These are phyloP conservation scores for Aegle marmelos DNA, from an alignment of 345 rosid species.

Conservation along the genomic window DNA sequence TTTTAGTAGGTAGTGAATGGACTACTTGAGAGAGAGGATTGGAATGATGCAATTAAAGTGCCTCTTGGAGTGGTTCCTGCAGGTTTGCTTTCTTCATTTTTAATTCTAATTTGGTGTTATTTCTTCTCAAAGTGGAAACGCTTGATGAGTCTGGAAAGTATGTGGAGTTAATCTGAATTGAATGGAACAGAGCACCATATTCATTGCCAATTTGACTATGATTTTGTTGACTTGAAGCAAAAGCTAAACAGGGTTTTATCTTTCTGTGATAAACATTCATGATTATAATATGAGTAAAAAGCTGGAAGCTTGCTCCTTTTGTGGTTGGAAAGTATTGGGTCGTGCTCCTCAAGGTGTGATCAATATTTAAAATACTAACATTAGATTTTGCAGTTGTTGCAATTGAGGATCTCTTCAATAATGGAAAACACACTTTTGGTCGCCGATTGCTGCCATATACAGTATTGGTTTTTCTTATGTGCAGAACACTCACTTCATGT, in stretches of 20 bases:
- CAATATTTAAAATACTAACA: neutral
- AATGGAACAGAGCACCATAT: neutral
- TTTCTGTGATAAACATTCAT: neutral
- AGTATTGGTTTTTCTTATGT: neutral
- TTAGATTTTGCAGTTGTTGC: conserved; percentile 7
- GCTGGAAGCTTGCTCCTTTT: neutral
- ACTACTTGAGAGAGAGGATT: conserved; percentile 83
- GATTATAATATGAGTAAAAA: neutral
- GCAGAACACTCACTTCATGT: neutral
- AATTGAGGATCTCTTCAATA: neutral
- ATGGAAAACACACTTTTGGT: neutral
- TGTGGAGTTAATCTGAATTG: neutral
- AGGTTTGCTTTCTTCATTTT: conserved; percentile 43
- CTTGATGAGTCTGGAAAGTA: neutral
- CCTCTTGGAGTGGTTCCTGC: conserved; percentile 92
- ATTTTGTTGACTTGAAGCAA: neutral
- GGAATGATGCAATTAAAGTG: conserved; percentile 68
- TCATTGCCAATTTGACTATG: neutral
- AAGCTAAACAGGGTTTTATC: neutral
- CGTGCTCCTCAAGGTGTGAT: neutral
- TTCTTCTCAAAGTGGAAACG: neutral
- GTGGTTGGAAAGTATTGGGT: neutral
- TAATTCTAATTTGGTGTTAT: neutral
- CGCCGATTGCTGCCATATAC: neutral
- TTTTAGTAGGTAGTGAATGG: conserved; percentile 96